Base-by-base conservation (phyloP, 2,329 filamentous ascomycete genomes). In the Fusarium pininemorale region DNA sequence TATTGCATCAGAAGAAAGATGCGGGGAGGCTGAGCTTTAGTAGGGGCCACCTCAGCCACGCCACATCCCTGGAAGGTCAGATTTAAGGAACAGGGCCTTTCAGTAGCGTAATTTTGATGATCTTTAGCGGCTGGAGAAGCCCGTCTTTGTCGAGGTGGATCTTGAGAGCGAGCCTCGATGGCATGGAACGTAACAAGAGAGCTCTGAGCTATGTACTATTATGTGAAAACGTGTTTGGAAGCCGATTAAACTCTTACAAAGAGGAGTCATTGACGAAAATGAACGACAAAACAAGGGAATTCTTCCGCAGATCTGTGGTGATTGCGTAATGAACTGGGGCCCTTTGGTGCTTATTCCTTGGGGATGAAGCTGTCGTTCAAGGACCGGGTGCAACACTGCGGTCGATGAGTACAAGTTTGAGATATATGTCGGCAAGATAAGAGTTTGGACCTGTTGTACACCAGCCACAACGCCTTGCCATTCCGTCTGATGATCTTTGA, bases 241-340 rank as follows among this genome's bases (percentile, higher is more conserved):
- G 28, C 35, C 20, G 26, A 41, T 28, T 41, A 12, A 38, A 30
- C 22, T 38, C 24, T 37, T 47, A 20, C 39, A 16, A 48, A n/a
- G 24, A 48, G 24, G 58, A 14, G 24, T 8, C 20, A 6, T 13
- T 11, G 20, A 39, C 13, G 11, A n/a, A 58, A 50, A 37, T 16
- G 24, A n/a, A 22, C 5, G 26, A 26, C 41, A 26, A 58, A 50
- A 28, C 12, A 30, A 50, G 32, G n/a, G 28, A 38, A 37, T n/a
- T 35, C 35, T 41, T 66, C 58, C 61, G 39, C 59, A 67, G 56
- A 62, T 69, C 58, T 69, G 63, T 58, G 56, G 35, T 38, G 63
- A 58, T 72, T 74, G 72, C 67, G 72, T 65, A 74, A 69, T 57
- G 70, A 60, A 55, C 70, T 56, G 64, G 69, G 47, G 51, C 50